Evolutionary conservation across 441 rosid species (phyloP), one percentile per base, ranked within the genome.

Genomic region (Arabidopsis lyrata): DNA sequence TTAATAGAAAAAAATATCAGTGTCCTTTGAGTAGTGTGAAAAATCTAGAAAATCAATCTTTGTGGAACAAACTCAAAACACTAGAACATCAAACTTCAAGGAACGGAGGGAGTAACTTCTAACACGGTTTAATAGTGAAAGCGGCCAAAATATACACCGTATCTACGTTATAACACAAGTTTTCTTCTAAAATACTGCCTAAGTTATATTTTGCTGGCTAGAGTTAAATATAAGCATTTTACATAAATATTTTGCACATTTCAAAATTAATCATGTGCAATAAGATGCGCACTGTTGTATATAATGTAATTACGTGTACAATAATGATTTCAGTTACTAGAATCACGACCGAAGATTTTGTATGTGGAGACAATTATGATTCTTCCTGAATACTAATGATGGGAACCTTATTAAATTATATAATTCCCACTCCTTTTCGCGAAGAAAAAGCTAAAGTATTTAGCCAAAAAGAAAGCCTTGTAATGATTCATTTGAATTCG

Each of bases 311-410:
- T 41, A 66, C 31, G 47, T 57, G 53, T 75, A 68, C 18, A 49
- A 44, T 54, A 61, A 61, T 75, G 74, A 68, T 54, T 34, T 22
- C 74, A 75, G 20, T 61, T 15, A 74, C 49, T 42, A 54, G 69
- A 75, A 62, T 68, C 74, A 79, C 81, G 83, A 73, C 74, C 63
- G 75, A 80, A 81, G 81, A 20, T 67, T 50, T 42, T 42, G 55
- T 76, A 85, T 83, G 91, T 86, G 89, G 77, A 66, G 75, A 76
- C 85, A 82, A 88, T 88, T 60, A 88, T 90, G 83, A 79, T 81
- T 70, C 79, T 76, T 76, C 47, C 65, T 10, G 34, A 63, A 62
- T 54, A 24, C 70, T 70, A 72, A 85, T 86, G 84, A 81, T 77
- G 84, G 81, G 58, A 77, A 81, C 75, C 72, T 73, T 73, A 57